phyloP scores from a whole-genome alignment of 345 rosid species.

The Capsella bursapastoris region DNA sequence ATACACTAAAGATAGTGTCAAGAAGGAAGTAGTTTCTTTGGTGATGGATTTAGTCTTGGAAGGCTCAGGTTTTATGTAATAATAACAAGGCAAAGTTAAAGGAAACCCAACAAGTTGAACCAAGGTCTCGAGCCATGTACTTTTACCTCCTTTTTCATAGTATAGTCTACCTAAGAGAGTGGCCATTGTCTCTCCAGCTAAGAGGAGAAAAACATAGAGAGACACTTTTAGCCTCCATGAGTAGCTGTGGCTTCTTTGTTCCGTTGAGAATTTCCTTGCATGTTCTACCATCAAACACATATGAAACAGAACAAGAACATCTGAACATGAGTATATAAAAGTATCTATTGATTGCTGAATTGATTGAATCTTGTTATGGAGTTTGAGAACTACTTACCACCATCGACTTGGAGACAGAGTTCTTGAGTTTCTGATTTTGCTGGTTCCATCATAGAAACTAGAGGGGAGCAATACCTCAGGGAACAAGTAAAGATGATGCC shows the following conservation, averaged over 20 bases:
- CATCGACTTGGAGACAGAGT: slow-evolving; percentile 36
- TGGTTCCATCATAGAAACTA: slow-evolving; percentile 27
- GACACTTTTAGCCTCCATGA: slow-evolving; percentile 36
- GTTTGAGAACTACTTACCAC: slow-evolving; percentile 14
- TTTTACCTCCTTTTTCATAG: slow-evolving; percentile 56
- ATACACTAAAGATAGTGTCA: slow-evolving; percentile 22
- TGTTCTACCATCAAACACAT: slow-evolving; percentile 27
- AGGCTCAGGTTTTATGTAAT: slow-evolving; percentile 22
- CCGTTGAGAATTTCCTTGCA: background rate
- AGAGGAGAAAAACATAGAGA: slow-evolving; percentile 43
- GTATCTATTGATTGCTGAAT: background rate
- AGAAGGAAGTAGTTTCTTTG: slow-evolving; percentile 13
- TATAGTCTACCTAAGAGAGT: slow-evolving; percentile 56
- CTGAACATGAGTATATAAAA: slow-evolving; percentile 1
- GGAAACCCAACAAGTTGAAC: slow-evolving; percentile 58
- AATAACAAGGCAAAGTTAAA: slow-evolving; percentile 51
- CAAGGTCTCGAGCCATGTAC: slow-evolving; percentile 57
- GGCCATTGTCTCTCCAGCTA: slow-evolving; percentile 52
- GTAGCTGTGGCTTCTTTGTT: slow-evolving; percentile 26
- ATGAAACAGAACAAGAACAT: slow-evolving; percentile 24
- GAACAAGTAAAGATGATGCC: slow-evolving; percentile 36
- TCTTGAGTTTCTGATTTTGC: slow-evolving; percentile 44
- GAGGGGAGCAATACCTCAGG: slow-evolving; percentile 24
- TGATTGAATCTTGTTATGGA: background rate
- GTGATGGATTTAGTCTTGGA: slow-evolving; percentile 19